Evolutionary conservation across 1,139 yeast genomes (phyloP), one percentile per base, ranked within the genome.

Genomic region (Pichia sp.): DNA sequence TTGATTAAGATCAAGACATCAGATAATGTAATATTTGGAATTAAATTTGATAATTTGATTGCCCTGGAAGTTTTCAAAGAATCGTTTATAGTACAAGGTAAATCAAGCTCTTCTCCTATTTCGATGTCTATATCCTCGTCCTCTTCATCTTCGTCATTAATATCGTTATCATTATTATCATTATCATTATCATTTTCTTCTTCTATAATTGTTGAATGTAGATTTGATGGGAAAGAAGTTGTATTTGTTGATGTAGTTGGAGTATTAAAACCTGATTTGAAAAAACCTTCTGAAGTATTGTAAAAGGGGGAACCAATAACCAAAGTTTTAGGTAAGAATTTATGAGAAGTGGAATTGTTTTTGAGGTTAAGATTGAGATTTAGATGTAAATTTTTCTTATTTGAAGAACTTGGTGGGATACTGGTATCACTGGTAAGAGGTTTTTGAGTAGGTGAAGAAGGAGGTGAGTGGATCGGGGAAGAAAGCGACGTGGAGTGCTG

Each of bases 271-370:
- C 14, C 14, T 6, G n/a, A 6, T 11, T 18, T 31, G 25, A 43
- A 43, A 35, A 48, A 43, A 35, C 41, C 19, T 4, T 43, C 41
- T 20, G 54, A 64, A 20, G 58, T 56, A 33, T 72, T 74, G 36
- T 74, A 69, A 54, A 74, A 81, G 0, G 91, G 91, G 1, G 89
- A 78, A 18, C 77, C 76, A 49, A 79, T 64, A 39, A 83, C 63
- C 41, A 83, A 62, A 53, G 80, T 85, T 21, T 84, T 71, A 1
- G 91, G 91, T 31, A 83, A 63, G 69, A 82, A 68, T 15, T 83
- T 74, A n/a, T 80, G 71, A 9, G 79, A 74, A 52, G 15, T 26
- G 30, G 15, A 25, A 12, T 25, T 25, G 28, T 6, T 11, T 6
- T 25, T 25, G 28, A 25, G n/a, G 28, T 10, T 9, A 11, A 10